Evolutionary conservation across 2,329 filamentous ascomycete species (phyloP).

Genomic region (Delphinella strobiligena): DNA sequence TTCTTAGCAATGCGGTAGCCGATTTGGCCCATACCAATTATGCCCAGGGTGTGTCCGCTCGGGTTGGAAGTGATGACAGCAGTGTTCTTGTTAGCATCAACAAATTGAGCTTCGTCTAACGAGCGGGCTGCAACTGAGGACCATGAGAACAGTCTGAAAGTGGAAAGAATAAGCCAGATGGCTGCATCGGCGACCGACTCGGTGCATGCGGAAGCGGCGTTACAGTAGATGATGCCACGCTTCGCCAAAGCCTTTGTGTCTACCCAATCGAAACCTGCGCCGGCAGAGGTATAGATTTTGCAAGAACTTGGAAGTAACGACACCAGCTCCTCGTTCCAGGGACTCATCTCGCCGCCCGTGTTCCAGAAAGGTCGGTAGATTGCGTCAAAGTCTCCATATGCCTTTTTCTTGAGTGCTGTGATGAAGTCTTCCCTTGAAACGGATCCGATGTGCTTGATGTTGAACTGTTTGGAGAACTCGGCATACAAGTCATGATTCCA

Average conservation of each 20-base stretch:
- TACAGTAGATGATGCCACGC: conserved; percentile 59
- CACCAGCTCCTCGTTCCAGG: conserved; percentile 49
- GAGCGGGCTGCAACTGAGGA: conserved; percentile 45
- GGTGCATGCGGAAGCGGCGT: conserved; percentile 56
- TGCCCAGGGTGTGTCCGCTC: conserved; percentile 46
- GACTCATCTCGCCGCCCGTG: conserved; percentile 53
- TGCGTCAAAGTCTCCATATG: conserved; percentile 31
- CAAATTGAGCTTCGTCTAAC: conserved; percentile 35
- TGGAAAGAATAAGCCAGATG: conserved; percentile 55
- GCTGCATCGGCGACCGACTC: conserved; percentile 64
- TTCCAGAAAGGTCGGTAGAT: conserved; percentile 51
- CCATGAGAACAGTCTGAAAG: conserved; percentile 58
- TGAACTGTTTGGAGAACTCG: conserved; percentile 24
- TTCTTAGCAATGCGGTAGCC: conserved; percentile 44
- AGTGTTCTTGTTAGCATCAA: conserved; percentile 47
- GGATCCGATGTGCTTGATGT: conserved; percentile 27
- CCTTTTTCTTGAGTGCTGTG: conserved; percentile 23
- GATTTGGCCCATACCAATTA: conserved; percentile 56
- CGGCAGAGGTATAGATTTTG: conserved; percentile 47
- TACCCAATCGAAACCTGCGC: conserved; percentile 53
- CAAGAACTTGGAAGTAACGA: conserved; percentile 40
- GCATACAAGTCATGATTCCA: conserved; percentile 33
- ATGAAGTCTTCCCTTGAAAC: conserved; percentile 29
- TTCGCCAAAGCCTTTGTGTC: conserved; percentile 49
- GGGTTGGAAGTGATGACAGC: conserved; percentile 52